These are phyloP conservation scores for Crotalaria pallida DNA, from an alignment of 306 rosid species.

Conservation along the genomic window DNA sequence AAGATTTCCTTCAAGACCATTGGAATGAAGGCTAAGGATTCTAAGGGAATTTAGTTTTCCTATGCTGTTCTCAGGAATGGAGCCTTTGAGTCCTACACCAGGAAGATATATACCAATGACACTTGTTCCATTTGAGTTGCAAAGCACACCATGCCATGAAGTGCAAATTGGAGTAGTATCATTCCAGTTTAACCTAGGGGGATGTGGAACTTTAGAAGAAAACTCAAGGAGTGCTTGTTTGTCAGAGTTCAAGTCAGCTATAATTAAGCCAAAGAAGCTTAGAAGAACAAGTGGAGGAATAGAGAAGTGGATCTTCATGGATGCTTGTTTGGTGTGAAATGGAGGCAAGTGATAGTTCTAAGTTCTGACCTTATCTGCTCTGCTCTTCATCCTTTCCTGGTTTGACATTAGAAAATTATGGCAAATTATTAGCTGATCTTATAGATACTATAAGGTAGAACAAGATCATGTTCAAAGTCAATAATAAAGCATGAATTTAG, in stretches of 20 bases:
- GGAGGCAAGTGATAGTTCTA: constrained; percentile 1
- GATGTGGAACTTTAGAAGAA: constrained; percentile 34
- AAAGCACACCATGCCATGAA: constrained; percentile 60
- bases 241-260: constrained; percentile 54
- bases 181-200: constrained; percentile 56
- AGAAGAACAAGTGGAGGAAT: constrained; percentile 28
- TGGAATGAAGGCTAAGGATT: constrained; percentile 59
- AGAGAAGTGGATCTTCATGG: constrained; percentile 38
- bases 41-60: constrained; percentile 52
- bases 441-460: not conserved
- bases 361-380: constrained; percentile 10
- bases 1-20: constrained; percentile 49
- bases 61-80: constrained; percentile 46
- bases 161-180: constrained; percentile 41
- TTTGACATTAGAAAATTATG: constrained; percentile 19
- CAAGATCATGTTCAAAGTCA: constrained; percentile 1
- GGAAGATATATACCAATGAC: constrained; percentile 58
- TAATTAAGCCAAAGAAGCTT: constrained; percentile 17
- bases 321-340: constrained; percentile 14
- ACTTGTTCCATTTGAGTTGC: constrained; percentile 32
- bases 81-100: constrained; percentile 45
- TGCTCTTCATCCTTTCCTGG: constrained; percentile 33
- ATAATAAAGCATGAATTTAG: not conserved
- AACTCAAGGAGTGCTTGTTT: constrained; percentile 50
- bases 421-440: constrained; percentile 26